Evolutionary conservation across 2,329 filamentous ascomycete species (phyloP), one percentile per base, ranked within the genome.

Genomic region (Aspergillus amoenus): DNA sequence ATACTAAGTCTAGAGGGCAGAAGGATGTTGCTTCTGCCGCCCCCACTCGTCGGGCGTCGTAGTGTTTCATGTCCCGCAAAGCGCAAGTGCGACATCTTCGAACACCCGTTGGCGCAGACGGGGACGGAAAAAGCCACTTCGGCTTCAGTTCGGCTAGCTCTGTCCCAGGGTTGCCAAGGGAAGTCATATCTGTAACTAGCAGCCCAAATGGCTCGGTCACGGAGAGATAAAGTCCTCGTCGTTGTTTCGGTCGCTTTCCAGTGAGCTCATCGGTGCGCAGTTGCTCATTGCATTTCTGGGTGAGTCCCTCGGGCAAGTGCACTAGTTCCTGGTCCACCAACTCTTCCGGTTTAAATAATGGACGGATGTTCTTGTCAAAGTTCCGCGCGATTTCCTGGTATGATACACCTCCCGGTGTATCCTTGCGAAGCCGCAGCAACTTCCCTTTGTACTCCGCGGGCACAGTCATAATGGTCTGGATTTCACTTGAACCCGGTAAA

Each of bases 91-190:
- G 85, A 74, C 90, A 94, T 50, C 88, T 81, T 50, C 78, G 82
- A 41, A 88, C 83, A 27, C 76, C 73, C 0, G 69, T 24, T 1
- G 90, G 90, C 0, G 90, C 89, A 39, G 84, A 86, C 4, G 87
- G 89, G 2, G 89, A 93, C 70, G 92, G 89, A 8, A 81, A 76
- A 24, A 94, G 82, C 90, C 90, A 94, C 74, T 94, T 94, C 13
- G 90, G 90, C 70, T 94, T 94, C 75, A 93, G 88, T 70, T 93
- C 89, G 55, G 90, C 76, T 32, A 89, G 69, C 44, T 47, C 71
- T 47, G 68, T 66, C 3, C 67, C 68, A 0, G 70, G 66, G 15
- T 70, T 70, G 8, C 66, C 64, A 27, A 66, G 66, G 6, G 79
- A 76, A 2, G 81, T 82, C 88, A 93, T 93, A 67, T 93, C 88